Evolutionary conservation across 2,329 filamentous ascomycete species (phyloP).

Genomic region (Amesomyces nigricolor): DNA sequence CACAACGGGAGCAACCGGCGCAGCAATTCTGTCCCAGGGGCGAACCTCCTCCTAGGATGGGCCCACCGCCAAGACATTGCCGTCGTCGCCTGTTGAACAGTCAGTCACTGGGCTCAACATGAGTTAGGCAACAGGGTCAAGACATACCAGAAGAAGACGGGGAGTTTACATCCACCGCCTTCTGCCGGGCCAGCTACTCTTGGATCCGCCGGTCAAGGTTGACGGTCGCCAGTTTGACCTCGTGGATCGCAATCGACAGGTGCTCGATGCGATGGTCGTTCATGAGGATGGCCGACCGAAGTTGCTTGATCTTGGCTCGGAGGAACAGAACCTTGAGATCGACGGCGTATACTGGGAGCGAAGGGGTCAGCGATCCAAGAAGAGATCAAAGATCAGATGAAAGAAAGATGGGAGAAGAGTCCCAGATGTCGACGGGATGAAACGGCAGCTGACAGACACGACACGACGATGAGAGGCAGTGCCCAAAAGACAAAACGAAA

Average conservation of each 20-base stretch:
- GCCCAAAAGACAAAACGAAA: neutral
- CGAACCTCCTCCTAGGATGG: no score
- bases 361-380: neutral
- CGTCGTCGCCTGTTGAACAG: no score
- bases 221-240: neutral
- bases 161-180: neutral
- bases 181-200: neutral
- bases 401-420: neutral
- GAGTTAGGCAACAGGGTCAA: neutral
- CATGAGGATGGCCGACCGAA: neutral
- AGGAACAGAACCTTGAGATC: conserved; percentile 7
- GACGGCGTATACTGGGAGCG: neutral
- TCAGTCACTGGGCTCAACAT: no score
- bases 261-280: conserved; percentile 3
- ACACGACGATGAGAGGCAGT: neutral
- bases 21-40: no score
- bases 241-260: neutral
- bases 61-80: no score
- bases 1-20: no score
- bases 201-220: neutral
- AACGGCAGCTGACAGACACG: neutral
- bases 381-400: neutral
- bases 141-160: neutral
- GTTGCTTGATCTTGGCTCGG: neutral
- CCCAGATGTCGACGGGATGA: neutral